A percentile compares a stretch with the other conserved stretches of the same genome.
Evolutionary conservation across 495 filamentous ascomycete species (phyloP).

Genomic region (Lasiosphaeriaceae sp.): DNA sequence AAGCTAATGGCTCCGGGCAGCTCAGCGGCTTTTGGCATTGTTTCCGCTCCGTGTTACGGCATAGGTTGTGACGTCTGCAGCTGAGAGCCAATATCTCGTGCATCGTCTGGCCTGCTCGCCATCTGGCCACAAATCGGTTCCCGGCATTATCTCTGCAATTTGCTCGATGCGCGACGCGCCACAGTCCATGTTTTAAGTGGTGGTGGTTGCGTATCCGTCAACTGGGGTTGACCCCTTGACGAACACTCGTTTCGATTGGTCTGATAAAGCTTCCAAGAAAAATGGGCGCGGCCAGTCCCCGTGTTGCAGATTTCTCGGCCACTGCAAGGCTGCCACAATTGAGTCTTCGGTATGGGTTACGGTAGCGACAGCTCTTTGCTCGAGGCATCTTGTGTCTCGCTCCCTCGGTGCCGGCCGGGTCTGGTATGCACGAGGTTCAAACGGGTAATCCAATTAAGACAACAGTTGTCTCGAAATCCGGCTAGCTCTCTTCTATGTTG

Average conservation of each 20-base stretch:
- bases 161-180: not conserved
- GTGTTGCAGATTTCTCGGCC: conserved; percentile 4
- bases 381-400: conserved; percentile 1
- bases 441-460: conserved; percentile 14
- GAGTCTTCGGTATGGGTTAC: not conserved
- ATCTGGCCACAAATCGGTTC: not conserved
- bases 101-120: not conserved
- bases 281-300: conserved; percentile 5
- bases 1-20: conserved; percentile 1
- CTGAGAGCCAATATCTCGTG: not conserved
- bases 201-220: not conserved
- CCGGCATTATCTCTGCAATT: not conserved
- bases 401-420: not conserved
- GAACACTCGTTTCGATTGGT: conserved; percentile 7
- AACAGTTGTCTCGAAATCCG: conserved; percentile 15
- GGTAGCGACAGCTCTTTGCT: not conserved
- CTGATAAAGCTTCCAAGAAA: conserved; percentile 11
- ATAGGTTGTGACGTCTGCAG: conserved; percentile 19
- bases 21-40: not conserved
- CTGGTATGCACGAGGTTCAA: conserved; percentile 7
- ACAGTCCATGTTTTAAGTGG: not conserved
- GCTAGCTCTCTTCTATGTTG: conserved; percentile 23
- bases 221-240: not conserved
- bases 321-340: conserved; percentile 16
- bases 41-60: conserved; percentile 16